A percentile compares a stretch with the other conserved stretches of the same genome.
phyloP scores from a whole-genome alignment of 2,329 filamentous ascomycete genomes.

The Paraconiothyrium sp. region DNA sequence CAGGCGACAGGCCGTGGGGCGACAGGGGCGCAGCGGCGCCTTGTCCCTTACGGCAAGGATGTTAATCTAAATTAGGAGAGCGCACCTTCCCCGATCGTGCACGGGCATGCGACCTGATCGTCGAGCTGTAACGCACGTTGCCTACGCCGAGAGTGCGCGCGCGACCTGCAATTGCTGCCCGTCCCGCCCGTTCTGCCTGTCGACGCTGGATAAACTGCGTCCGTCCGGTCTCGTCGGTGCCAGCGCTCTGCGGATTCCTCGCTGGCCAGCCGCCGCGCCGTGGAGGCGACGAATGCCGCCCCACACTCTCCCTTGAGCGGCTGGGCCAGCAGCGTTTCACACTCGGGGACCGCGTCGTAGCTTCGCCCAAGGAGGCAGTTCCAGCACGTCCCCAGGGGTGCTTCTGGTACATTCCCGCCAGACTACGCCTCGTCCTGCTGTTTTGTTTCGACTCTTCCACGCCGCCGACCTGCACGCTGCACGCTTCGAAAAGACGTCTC shows the following conservation, averaged over 20 bases:
- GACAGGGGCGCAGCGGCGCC: conserved; percentile 23
- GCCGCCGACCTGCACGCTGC: background rate
- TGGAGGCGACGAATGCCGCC: conserved; percentile 7
- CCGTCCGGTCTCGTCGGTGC: background rate
- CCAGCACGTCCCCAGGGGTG: conserved; percentile 19
- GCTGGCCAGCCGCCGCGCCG: background rate
- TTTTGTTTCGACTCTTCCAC: conserved; percentile 16
- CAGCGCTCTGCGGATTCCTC: background rate
- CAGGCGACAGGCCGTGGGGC: conserved; percentile 34
- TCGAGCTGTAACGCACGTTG: conserved; percentile 17
- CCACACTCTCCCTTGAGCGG: conserved; percentile 11
- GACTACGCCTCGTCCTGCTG: conserved; percentile 9
- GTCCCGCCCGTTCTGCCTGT: conserved; percentile 1
- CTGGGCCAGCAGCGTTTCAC: conserved; percentile 21
- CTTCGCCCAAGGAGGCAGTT: conserved; percentile 13
- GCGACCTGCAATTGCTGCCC: background rate
- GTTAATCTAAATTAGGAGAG: conserved; percentile 33
- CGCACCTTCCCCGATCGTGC: conserved; percentile 25
- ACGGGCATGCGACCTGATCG: conserved; percentile 12
- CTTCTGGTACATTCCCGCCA: conserved; percentile 21
- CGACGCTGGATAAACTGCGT: conserved; percentile 5
- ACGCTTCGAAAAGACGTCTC: background rate
- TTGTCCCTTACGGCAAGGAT: conserved; percentile 26
- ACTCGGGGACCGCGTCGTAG: conserved; percentile 18
- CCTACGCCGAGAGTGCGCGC: conserved; percentile 11